Evolutionary conservation across 2,329 filamentous ascomycete genomes (phyloP), one percentile per base, ranked within the genome.

Genomic region (Triangularia verruculosa): DNA sequence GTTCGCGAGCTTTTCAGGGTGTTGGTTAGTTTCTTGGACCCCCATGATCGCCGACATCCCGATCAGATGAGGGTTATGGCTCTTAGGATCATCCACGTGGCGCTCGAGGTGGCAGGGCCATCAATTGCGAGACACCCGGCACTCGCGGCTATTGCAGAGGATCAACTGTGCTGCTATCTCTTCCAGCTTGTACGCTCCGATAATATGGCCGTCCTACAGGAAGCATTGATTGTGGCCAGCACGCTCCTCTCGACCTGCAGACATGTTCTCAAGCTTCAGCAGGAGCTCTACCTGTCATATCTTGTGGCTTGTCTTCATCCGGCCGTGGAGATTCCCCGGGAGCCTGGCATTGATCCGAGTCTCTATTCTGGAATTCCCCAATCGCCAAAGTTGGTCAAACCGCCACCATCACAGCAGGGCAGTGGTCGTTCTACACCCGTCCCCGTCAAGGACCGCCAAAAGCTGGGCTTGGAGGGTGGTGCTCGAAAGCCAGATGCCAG

Each of bases 51-150:
- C 59, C 91, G 94, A 70, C 92, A 97, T 75, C 96, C 93, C 2
- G 95, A 99, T 73, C 89, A 92, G 1, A 95, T 98, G 89, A 87
- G 94, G 70, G 92, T 99, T 47, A 99, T 99, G 93, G 95, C 95
- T 17, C 79, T 99, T 68, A 88, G 95, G 52, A 98, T 99, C 67
- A 95, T 99, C 61, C 95, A 99, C 75, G 95, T 99, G 53, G 95
- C 95, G 1, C 84, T 99, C 22, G 95, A 99, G 77, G 94, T 99
- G 63, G 93, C 95, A 1, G 95, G 95, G 0, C 94, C 95, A 3
- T 96, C 93, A 7, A 97, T 99, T 73, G 92, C 93, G 57, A 90
- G 91, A 67, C 95, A 99, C 74, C 93, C 94, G 5, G 92, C 90
- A 63, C 80, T 99, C 59, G 93, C 94, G 11, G 87, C 85, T 4